Evolutionary conservation across 164 flowering plant genomes (phyloP).

Genomic region (Paratinospora sagittata): DNA sequence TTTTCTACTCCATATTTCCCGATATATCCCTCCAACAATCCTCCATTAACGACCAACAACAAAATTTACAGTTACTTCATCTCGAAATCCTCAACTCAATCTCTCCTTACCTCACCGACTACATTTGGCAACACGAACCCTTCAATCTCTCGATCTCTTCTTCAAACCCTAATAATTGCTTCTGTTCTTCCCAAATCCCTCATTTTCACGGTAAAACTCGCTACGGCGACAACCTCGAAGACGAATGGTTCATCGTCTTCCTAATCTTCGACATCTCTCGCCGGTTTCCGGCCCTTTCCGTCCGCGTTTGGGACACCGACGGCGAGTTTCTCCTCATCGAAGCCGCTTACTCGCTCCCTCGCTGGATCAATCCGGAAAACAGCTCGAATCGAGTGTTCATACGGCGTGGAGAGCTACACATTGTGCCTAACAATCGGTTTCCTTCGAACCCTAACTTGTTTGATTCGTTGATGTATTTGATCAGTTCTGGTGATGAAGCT

Average conservation of each 20-base stretch:
- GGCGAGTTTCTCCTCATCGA: slow-evolving; percentile 90
- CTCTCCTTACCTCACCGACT: slow-evolving; percentile 42
- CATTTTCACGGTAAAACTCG: slow-evolving; percentile 69
- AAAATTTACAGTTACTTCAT: slow-evolving; percentile 48
- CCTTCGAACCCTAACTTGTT: slow-evolving; percentile 32
- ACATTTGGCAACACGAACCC: slow-evolving; percentile 90
- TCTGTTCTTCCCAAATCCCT: slow-evolving; percentile 23
- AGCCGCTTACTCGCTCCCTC: slow-evolving; percentile 76
- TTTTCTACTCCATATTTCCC: slow-evolving; percentile 8
- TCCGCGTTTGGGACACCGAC: slow-evolving; percentile 69
- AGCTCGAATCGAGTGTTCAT: slow-evolving; percentile 63
- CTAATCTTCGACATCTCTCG: slow-evolving; percentile 53
- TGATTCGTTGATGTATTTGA: slow-evolving; percentile 42
- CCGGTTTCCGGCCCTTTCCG: slow-evolving; percentile 39
- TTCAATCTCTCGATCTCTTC: slow-evolving; percentile 49
- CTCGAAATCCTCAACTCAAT: slow-evolving; percentile 50
- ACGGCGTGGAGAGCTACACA: slow-evolving; percentile 51
- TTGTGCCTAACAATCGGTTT: slow-evolving; percentile 39
- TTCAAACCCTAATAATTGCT: slow-evolving; percentile 16
- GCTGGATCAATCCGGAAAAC: slow-evolving; percentile 72
- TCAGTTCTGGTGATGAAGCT: slow-evolving; percentile 18
- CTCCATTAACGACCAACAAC: slow-evolving; percentile 1
- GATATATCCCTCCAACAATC: slow-evolving; percentile 6
- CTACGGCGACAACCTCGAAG: slow-evolving; percentile 83
- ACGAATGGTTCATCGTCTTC: slow-evolving; percentile 91